Evolutionary conservation across 2,329 filamentous ascomycete species (phyloP), one percentile per base, ranked within the genome.

Genomic region (Scorias spongiosa): DNA sequence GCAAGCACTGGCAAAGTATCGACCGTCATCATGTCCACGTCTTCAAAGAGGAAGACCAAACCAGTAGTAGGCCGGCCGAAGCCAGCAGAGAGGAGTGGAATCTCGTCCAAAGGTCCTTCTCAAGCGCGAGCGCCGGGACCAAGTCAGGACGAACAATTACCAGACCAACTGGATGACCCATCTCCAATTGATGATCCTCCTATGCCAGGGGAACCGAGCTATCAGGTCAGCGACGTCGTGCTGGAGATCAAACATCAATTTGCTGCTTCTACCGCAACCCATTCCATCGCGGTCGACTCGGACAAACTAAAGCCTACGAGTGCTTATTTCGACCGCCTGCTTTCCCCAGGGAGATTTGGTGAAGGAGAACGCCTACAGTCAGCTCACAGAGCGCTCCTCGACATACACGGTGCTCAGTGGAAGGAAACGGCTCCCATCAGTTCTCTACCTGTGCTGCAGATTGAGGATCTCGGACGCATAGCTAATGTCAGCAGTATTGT

Each of bases 401-500:
- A 69, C 8, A 57, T 62, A 18, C 67, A 71, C 53, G 72, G 20
- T 65, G 64, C 38, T 67, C 77, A 1, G 63, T 61, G 12, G 42
- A 52, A 9, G 48, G 43, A 10, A 20, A 68, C 75, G 39, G 68
- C 71, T 2, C 66, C 69, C 9, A 52, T 63, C 8, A 50, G 59
- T 1, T 69, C 75, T 29, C 67, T 87, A n/a, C 81, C 82, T 2
- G 67, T 69, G 57, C 69, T 87, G 43, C 53, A 63, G 38, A 80
- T 87, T 53, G 64, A 70, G 2, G 78, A 86, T 53, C 74, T 85
- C 29, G 82, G 84, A 47, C 73, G 78, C 47, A 80, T 79, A 17
- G 82, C 80, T 7, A 70, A 72, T 7, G 72, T 81, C 29, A 77
- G 80, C 50, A 65, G 65, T 6, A 68, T 75, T n/a, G 47, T 50